phyloP scores from a whole-genome alignment of 1,284 basidiomycete genomes.

The Rhodotorula sp. region DNA sequence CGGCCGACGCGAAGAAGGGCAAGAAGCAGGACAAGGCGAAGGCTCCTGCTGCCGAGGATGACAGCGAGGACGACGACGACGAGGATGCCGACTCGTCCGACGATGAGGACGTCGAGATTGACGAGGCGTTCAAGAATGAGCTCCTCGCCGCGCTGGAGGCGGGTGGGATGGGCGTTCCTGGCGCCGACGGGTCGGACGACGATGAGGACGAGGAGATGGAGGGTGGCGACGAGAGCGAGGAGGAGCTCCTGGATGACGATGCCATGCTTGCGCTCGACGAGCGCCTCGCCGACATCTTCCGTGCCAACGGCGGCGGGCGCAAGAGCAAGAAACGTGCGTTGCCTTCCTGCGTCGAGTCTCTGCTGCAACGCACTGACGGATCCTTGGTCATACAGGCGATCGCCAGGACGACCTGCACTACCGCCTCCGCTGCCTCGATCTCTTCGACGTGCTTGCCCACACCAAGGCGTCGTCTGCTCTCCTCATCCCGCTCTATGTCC shows the following conservation, averaged over 20 bases:
- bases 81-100: slow-evolving; percentile 50
- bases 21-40: slow-evolving; percentile 44
- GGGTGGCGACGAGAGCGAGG: slow-evolving; percentile 55
- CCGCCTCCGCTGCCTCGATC: slow-evolving; percentile 40
- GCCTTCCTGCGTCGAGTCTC: neutral
- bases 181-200: slow-evolving; percentile 54
- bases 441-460: slow-evolving; percentile 40
- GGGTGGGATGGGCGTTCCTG: slow-evolving; percentile 64
- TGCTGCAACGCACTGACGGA: neutral
- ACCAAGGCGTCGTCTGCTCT: slow-evolving; percentile 32
- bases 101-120: slow-evolving; percentile 52
- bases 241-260: slow-evolving; percentile 87
- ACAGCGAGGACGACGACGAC: slow-evolving; percentile 50
- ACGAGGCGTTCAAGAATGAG: slow-evolving; percentile 59
- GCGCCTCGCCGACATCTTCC: slow-evolving; percentile 87
- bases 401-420: slow-evolving; percentile 41
- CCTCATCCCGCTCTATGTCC: slow-evolving; percentile 32
- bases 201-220: slow-evolving; percentile 54
- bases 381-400: slow-evolving; percentile 10
- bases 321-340: slow-evolving; percentile 39
- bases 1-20: neutral
- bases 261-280: slow-evolving; percentile 97
- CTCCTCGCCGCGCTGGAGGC: slow-evolving; percentile 72
- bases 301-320: slow-evolving; percentile 53
- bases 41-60: slow-evolving; percentile 55